A percentile compares a stretch with the other conserved stretches of the same genome.
Conservation (phyloP, 306 rosid species). For the Clitoria ternatea region DNA sequence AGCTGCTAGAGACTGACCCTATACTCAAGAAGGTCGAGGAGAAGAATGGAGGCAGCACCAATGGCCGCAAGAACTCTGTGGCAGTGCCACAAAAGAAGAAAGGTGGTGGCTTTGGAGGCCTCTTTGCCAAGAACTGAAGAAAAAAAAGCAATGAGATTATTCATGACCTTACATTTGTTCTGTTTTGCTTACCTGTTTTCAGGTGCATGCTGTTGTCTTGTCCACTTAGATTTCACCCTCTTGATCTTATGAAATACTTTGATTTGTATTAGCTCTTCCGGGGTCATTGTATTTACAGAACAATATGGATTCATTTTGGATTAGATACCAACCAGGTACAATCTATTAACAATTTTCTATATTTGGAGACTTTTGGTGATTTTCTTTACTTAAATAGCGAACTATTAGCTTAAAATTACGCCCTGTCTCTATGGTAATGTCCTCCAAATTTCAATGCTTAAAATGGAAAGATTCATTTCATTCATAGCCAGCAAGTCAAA, state of each 20-base stretch:
- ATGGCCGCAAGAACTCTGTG: slow-evolving; percentile 50
- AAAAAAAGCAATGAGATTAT: background rate
- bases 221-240: slow-evolving; percentile 22
- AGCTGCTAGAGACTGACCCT: slow-evolving; percentile 70
- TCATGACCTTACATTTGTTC: background rate
- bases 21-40: slow-evolving; percentile 77
- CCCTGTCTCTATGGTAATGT: background rate
- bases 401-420: background rate
- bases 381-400: background rate
- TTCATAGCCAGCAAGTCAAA: no score
- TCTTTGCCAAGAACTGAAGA: slow-evolving; percentile 61
- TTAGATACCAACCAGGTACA: slow-evolving; percentile 23
- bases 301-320: slow-evolving; percentile 34
- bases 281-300: slow-evolving; percentile 19
- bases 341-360: background rate
- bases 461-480: background rate
- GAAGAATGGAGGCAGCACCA: slow-evolving; percentile 37
- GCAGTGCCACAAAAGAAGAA: slow-evolving; percentile 71
- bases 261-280: slow-evolving; percentile 14
- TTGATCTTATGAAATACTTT: slow-evolving; percentile 22
- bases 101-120: slow-evolving; percentile 75
- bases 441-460: background rate
- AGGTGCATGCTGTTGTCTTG: slow-evolving; percentile 15
- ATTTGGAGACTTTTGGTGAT: background rate
- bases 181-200: background rate